Base-by-base conservation (phyloP, 2,329 filamentous ascomycete genomes). In the Pezicula carpinea region DNA sequence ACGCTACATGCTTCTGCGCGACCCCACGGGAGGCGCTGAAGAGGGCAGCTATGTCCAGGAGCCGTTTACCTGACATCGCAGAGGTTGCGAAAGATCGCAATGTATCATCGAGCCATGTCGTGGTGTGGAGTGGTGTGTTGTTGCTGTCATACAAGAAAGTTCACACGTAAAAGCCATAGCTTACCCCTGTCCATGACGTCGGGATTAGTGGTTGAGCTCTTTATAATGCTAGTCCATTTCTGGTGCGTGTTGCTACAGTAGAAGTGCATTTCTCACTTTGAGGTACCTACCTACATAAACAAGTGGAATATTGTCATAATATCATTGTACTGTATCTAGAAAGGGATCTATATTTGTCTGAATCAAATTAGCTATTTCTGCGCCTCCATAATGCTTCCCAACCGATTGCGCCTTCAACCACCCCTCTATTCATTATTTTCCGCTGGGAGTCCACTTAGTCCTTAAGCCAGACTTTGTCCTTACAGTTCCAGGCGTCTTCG, bases 11-110 rank as follows among this genome's bases (percentile, higher is more conserved):
- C 64, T 77, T 82, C 41, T 74, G 67, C 41, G 83, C 85, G 51
- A 91, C 76, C 29, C 78, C 78, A 50, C 82, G 79, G 43, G 85
- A 84, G 62, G 82, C 86, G 71, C 77, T 81, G 65, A 85, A 74
- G 54, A 91, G 73, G 51, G 83, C 79, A 56, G 83, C 80, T 58
- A 86, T 71, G 69, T 91, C 87, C 63, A 90, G 61, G 75, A 80
- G 69, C 79, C 83, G 69, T 77, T 79, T 75, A 48, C 75, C 75
- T 46, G 74, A 71, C 76, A 79, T 79, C n/a, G 39, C 42, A 49
- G 46, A 33, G 33, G 19, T 39, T 49, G 22, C 26, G 15, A 29
- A 29, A 11, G 23, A 43, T 18, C 29, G 46, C 34, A 18, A 35
- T 5, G 7, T 8, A 41, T 52, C 47, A 58, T 45, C 29, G 44